phyloP scores from a whole-genome alignment of 1,139 yeast genomes.

The Sugiyamaella castrensis region DNA sequence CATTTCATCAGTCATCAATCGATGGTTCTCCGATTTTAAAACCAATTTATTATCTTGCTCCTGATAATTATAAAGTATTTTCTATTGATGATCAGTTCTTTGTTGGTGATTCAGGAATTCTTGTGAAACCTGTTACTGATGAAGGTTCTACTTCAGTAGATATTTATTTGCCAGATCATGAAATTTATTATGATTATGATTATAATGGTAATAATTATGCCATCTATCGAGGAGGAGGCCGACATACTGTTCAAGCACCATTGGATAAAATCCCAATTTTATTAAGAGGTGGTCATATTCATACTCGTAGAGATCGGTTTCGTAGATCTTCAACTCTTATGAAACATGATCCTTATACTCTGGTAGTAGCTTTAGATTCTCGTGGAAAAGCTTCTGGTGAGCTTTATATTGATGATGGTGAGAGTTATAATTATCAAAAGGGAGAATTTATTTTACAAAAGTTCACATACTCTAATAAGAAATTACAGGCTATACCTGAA shows the following conservation, averaged over 20 bases:
- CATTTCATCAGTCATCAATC: conserved; percentile 62
- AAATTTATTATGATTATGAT: conserved; percentile 52
- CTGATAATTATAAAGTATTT: conserved; percentile 50
- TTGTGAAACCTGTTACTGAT: conserved; percentile 78
- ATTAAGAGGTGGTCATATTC: conserved; percentile 73
- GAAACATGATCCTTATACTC: conserved; percentile 79
- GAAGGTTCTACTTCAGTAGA: conserved; percentile 47
- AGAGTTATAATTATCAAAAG: conserved; percentile 54
- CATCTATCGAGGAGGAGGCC: conserved; percentile 40
- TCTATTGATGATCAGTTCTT: conserved; percentile 81
- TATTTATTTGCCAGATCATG: conserved; percentile 64
- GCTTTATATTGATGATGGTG: conserved; percentile 85
- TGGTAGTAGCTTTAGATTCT: conserved; percentile 58
- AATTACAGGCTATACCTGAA: conserved; percentile 64
- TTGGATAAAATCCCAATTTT: conserved; percentile 68
- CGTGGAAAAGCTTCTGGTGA: conserved; percentile 48
- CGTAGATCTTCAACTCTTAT: conserved; percentile 79
- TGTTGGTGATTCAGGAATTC: conserved; percentile 66
- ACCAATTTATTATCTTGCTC: conserved; percentile 70
- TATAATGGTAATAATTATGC: conserved; percentile 56
- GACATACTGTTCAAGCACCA: conserved; percentile 46
- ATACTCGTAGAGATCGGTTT: conserved; percentile 64
- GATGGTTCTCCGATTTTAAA: conserved; percentile 69
- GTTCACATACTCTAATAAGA: conserved; percentile 25
- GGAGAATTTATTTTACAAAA: conserved; percentile 26